Evolutionary conservation across 164 flowering plant genomes (phyloP).

Genomic region (Chimonanthus salicifolius): DNA sequence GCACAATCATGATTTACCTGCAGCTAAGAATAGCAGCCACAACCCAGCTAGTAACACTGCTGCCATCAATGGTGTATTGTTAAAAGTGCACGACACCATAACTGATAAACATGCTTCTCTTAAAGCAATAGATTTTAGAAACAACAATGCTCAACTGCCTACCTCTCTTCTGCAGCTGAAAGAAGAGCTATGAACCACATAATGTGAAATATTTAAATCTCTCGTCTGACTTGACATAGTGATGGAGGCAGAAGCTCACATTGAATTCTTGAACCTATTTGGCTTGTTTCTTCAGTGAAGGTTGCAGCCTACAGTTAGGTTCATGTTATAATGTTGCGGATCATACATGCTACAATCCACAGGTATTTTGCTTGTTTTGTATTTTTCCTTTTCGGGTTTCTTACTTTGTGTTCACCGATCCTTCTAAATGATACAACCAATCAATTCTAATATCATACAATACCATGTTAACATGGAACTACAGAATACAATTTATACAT

Average conservation of each 20-base stretch:
- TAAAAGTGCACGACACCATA: constrained; percentile 26
- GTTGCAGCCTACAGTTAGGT: constrained; percentile 8
- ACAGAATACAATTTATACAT: not conserved
- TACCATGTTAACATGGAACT: constrained; percentile 4
- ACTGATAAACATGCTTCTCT: constrained; percentile 26
- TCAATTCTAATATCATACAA: not conserved
- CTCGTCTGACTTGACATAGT: not conserved
- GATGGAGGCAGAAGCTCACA: not conserved
- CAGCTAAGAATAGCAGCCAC: constrained; percentile 48
- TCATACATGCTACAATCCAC: not conserved
- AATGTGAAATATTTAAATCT: constrained; percentile 1
- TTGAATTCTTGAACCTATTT: not conserved
- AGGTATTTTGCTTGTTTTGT: not conserved
- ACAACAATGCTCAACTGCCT: constrained; percentile 41
- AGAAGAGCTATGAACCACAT: constrained; percentile 37
- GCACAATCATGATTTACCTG: constrained; percentile 82
- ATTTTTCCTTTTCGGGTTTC: constrained; percentile 1
- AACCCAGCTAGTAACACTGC: constrained; percentile 26
- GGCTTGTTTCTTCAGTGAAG: not conserved
- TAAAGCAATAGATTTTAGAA: constrained; percentile 29
- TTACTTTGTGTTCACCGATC: not conserved
- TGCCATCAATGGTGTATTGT: constrained; percentile 13
- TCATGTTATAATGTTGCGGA: not conserved
- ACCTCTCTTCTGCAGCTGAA: constrained; percentile 41
- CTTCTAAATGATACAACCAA: not conserved